Evolutionary conservation across 2,329 filamentous ascomycete genomes (phyloP), one percentile per base, ranked within the genome.

Genomic region (Penicillium brevicompactum): DNA sequence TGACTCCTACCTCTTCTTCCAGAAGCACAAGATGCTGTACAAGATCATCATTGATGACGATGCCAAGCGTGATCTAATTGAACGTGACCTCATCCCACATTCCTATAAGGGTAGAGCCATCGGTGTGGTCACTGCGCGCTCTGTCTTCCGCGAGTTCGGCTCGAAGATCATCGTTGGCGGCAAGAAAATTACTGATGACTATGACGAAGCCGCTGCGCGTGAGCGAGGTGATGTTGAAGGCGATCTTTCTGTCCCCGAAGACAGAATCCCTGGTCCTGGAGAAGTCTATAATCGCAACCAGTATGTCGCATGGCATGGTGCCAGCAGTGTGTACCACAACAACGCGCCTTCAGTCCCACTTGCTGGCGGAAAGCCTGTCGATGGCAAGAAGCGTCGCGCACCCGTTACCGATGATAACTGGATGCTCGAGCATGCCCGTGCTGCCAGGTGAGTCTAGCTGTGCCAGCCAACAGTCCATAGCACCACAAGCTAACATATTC

Each of bases 231-330:
- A 87, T 24, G 83, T 91, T 2, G 93, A 97, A 72, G 94, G 94
- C 61, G 91, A 96, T 70, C 72, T 97, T 22, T 94, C 92, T 16
- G 94, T 97, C 68, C 93, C 93, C 0, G 88, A 92, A 57, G 94
- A 99, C 74, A 83, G 82, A 57, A 83, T 92, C 41, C 84, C 92
- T 24, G 83, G 84, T 8, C 79, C 82, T n/a, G 90, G 88, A 38
- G 89, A 95, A 70, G 82, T 87, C n/a, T 99, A 99, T 81, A 97
- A 99, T 80, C 92, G 93, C 77, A 99, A 99, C 70, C 92, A 97
- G 73, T 99, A 97, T 70, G 94, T 99, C 27, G 94, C 94, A 27
- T 99, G 94, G 94, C 92, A 96, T 72, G 94, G 94, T 47, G 94
- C 94, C 46, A 97, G 93, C 72, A 88, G 90, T 38, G 94, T 99